Evolutionary conservation across 1,139 yeast genomes (phyloP).

Genomic region (Geotrichum europaeum): DNA sequence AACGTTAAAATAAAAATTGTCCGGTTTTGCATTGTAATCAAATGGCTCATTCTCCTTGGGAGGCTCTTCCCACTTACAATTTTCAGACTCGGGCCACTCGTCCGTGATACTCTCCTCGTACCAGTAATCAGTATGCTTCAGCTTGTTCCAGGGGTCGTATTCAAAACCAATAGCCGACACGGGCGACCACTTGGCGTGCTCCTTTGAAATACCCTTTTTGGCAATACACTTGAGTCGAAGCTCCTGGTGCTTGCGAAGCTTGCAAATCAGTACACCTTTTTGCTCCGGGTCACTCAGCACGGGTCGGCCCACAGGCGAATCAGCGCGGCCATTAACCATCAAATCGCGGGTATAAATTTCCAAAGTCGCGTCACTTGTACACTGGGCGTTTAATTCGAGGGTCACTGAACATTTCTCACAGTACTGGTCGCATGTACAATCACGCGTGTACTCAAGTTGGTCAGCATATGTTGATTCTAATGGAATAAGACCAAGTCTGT

Average conservation of each 20-base stretch:
- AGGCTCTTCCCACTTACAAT: constrained; percentile 94
- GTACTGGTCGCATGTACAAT: constrained; percentile 96
- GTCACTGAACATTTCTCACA: constrained; percentile 93
- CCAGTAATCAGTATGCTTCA: constrained; percentile 95
- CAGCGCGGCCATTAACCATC: constrained; percentile 33
- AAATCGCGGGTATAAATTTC: constrained; percentile 87
- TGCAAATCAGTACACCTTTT: constrained; percentile 84
- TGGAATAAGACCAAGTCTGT: constrained; percentile 87
- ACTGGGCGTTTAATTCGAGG: constrained; percentile 75
- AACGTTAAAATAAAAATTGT: constrained; percentile 75
- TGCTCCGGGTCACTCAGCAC: constrained; percentile 71
- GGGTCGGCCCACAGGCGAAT: constrained; percentile 58
- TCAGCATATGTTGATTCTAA: constrained; percentile 81
- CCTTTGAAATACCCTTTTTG: constrained; percentile 96
- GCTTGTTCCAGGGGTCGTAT: constrained; percentile 98
- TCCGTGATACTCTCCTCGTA: constrained; percentile 79
- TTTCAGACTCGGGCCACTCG: constrained; percentile 90
- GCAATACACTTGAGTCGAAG: constrained; percentile 86
- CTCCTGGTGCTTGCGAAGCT: constrained; percentile 89
- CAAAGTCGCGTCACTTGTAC: constrained; percentile 83
- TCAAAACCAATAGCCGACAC: constrained; percentile 97
- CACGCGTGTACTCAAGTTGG: constrained; percentile 62
- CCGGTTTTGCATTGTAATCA: constrained; percentile 79
- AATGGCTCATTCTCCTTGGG: constrained; percentile 84
- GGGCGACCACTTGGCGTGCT: constrained; percentile 98